phyloP scores from a whole-genome alignment of 495 filamentous ascomycete species.

The Chaetomium cochliodes region DNA sequence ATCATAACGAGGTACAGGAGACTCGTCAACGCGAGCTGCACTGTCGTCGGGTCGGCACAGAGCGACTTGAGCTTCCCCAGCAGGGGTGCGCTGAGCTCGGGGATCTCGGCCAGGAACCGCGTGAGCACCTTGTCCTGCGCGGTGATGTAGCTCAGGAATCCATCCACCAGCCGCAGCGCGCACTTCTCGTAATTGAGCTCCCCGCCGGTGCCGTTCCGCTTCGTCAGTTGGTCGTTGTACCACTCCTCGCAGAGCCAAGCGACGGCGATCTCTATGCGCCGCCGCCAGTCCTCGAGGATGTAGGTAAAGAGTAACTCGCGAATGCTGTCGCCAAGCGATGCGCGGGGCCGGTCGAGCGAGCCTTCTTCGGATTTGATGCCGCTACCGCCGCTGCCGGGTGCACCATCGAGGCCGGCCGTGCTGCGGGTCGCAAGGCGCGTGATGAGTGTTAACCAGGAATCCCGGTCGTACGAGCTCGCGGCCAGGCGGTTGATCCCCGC shows the following conservation, averaged over 20 bases:
- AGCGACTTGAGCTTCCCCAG: slow-evolving; percentile 73
- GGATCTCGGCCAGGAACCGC: slow-evolving; percentile 87
- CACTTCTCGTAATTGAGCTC: slow-evolving; percentile 74
- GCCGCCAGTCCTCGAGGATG: slow-evolving; percentile 85
- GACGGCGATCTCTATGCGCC: slow-evolving; percentile 79
- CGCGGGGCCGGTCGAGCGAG: slow-evolving; percentile 23
- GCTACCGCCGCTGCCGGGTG: slow-evolving; percentile 29
- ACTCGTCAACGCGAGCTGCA: slow-evolving; percentile 50
- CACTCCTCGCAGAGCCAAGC: slow-evolving; percentile 96
- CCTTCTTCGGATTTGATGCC: slow-evolving; percentile 54
- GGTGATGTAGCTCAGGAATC: slow-evolving; percentile 84
- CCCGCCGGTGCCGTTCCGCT: slow-evolving; percentile 41
- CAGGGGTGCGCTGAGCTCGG: slow-evolving; percentile 67
- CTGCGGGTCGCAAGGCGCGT: slow-evolving; percentile 82
- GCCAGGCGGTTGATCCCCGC: slow-evolving; percentile 80
- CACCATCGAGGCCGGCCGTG: slow-evolving; percentile 60
- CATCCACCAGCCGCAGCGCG: slow-evolving; percentile 76
- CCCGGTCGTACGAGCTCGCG: slow-evolving; percentile 79
- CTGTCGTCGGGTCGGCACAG: slow-evolving; percentile 79
- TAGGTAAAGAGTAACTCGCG: slow-evolving; percentile 78
- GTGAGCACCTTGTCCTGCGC: slow-evolving; percentile 83
- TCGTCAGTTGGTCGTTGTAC: slow-evolving; percentile 81
- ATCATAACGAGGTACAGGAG: slow-evolving; percentile 77
- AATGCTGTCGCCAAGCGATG: slow-evolving; percentile 62
- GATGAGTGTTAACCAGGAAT: slow-evolving; percentile 87